phyloP scores from a whole-genome alignment of 164 flowering plant species.

The Kalanchoe fedtschenkoi region DNA sequence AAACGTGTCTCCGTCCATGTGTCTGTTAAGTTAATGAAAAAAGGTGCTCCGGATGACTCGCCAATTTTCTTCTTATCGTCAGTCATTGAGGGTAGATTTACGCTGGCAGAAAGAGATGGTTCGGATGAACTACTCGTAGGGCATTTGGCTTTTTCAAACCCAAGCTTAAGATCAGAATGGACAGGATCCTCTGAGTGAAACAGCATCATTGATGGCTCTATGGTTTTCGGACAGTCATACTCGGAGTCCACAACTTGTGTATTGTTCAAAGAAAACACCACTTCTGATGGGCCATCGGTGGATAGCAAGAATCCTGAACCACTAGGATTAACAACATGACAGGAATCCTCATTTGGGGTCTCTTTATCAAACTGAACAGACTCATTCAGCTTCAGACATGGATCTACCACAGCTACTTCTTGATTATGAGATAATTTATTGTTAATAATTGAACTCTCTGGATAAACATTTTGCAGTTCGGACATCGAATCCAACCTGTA shows the following conservation, averaged over 20 bases:
- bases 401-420: neutral
- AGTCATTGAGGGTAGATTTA: neutral
- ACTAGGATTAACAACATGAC: too few relatives aligned
- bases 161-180: slow-evolving; percentile 1
- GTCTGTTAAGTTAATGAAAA: neutral
- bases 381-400: slow-evolving; percentile 1
- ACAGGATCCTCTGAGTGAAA: neutral
- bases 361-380: neutral
- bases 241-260: neutral
- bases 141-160: neutral
- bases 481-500: slow-evolving; percentile 7
- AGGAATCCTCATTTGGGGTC: too few relatives aligned
- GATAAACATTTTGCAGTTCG: slow-evolving; percentile 2
- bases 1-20: neutral
- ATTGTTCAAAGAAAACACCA: neutral
- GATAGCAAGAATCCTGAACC: too few relatives aligned
- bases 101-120: neutral
- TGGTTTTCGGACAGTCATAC: too few relatives aligned
- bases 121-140: neutral
- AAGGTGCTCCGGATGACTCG: neutral
- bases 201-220: too few relatives aligned
- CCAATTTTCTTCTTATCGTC: neutral
- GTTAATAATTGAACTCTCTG: neutral
- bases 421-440: slow-evolving; percentile 6
- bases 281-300: neutral